phyloP scores from a whole-genome alignment of 2,329 filamentous ascomycete species.

The Thelonectria discophora region DNA sequence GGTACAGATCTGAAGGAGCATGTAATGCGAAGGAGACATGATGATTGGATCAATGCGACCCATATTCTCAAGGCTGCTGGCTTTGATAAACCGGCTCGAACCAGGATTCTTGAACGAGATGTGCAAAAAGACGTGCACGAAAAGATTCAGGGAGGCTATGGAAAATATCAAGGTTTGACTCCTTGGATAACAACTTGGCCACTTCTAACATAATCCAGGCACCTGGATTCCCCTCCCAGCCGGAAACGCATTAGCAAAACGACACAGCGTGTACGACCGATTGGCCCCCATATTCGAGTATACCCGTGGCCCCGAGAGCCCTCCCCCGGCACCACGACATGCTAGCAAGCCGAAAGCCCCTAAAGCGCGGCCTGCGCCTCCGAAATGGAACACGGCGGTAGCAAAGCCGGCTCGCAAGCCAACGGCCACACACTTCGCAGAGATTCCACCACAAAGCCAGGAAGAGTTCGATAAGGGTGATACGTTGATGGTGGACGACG shows the following conservation, averaged over 20 bases:
- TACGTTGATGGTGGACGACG: constrained; percentile 74
- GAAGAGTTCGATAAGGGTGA: constrained; percentile 74
- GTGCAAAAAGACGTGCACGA: constrained; percentile 97
- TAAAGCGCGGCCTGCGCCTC: constrained; percentile 61
- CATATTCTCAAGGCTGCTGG: constrained; percentile 97
- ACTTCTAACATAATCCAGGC: constrained; percentile 58
- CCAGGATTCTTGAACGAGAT: constrained; percentile 92
- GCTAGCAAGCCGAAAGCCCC: constrained; percentile 84
- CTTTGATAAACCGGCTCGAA: constrained; percentile 95
- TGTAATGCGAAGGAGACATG: constrained; percentile 93
- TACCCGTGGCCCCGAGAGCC: constrained; percentile 82
- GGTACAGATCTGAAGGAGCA: constrained; percentile 80
- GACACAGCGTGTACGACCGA: constrained; percentile 87
- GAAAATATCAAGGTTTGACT: constrained; percentile 88
- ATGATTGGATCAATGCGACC: constrained; percentile 99
- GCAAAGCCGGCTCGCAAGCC: constrained; percentile 16
- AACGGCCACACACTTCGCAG: constrained; percentile 26
- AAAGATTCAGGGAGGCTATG: constrained; percentile 98
- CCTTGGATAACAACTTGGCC: not conserved
- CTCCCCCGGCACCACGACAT: constrained; percentile 93
- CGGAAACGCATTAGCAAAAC: constrained; percentile 82
- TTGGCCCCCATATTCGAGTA: constrained; percentile 91
- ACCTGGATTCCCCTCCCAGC: constrained; percentile 94
- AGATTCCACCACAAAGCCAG: constrained; percentile 40
- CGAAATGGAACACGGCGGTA: constrained; percentile 60